These are phyloP conservation scores for Corymbia maculata DNA, from an alignment of 345 rosid species.

Conservation along the genomic window DNA sequence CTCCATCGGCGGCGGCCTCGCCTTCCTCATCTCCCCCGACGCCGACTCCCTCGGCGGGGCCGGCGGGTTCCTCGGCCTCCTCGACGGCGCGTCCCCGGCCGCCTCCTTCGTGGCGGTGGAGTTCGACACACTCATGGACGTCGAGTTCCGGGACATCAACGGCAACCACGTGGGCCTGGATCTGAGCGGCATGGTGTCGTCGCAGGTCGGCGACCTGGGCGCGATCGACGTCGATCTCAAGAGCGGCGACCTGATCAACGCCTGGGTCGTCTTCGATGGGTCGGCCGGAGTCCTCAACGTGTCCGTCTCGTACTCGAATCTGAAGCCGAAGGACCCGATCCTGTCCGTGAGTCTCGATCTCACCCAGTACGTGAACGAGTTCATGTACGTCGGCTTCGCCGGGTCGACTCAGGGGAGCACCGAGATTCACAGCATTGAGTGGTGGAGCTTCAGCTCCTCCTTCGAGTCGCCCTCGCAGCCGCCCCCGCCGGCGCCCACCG, in stretches of 20 bases:
- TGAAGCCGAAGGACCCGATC: conserved; percentile 68
- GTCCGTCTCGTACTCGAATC: conserved; percentile 73
- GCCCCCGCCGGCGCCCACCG: conserved; percentile 66
- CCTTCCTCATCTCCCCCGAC: conserved; percentile 73
- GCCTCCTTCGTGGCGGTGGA: conserved; percentile 81
- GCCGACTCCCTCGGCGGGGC: conserved; percentile 56
- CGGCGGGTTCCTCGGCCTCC: conserved; percentile 74
- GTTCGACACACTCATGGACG: conserved; percentile 92
- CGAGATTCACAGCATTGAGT: conserved; percentile 82
- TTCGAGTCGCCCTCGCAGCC: conserved; percentile 61
- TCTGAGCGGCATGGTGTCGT: conserved; percentile 70
- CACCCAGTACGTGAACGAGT: conserved; percentile 65
- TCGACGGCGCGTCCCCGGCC: conserved; percentile 17
- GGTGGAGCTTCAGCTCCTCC: conserved; percentile 92
- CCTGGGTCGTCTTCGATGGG: conserved; percentile 84
- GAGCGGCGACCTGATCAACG: conserved; percentile 77
- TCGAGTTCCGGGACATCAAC: conserved; percentile 70
- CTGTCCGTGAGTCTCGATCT: conserved; percentile 56
- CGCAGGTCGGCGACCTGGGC: conserved; percentile 56
- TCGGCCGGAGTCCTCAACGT: conserved; percentile 27
- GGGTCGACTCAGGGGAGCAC: conserved; percentile 99
- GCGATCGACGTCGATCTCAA: conserved; percentile 69
- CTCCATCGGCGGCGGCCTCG: conserved; percentile 91
- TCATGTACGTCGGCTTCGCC: conserved; percentile 95
- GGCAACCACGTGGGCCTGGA: conserved; percentile 97